Evolutionary conservation across 805 yeast species (phyloP).

Genomic region (Starmerella sirachaensis): DNA sequence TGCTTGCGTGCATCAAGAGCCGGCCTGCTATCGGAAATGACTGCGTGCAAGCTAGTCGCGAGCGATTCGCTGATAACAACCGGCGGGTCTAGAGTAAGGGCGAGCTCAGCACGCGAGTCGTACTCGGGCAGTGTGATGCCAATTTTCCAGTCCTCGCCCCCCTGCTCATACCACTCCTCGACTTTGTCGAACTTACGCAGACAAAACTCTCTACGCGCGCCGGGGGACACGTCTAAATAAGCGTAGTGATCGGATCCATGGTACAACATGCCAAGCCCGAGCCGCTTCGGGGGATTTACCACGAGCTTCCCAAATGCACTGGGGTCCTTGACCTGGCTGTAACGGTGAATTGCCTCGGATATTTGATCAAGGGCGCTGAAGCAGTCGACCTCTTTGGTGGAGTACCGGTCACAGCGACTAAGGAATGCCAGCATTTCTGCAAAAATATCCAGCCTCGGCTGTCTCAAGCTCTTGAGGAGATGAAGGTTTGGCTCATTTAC

Average conservation of each 20-base stretch:
- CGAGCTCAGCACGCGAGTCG: constrained; percentile 27
- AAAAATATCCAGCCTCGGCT: constrained; percentile 28
- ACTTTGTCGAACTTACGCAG: constrained; percentile 7
- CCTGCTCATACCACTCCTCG: constrained; percentile 17
- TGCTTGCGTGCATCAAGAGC: constrained; percentile 12
- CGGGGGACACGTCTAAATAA: constrained; percentile 20
- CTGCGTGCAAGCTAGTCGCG: constrained; percentile 16
- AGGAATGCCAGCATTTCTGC: constrained; percentile 26
- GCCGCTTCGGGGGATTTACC: constrained; percentile 23
- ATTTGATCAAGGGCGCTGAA: constrained; percentile 28
- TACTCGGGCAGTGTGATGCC: constrained; percentile 10
- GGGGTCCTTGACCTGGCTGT: constrained; percentile 3
- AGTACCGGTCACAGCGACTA: constrained; percentile 28
- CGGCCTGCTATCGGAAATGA: constrained; percentile 4
- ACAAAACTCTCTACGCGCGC: constrained; percentile 18
- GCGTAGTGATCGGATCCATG: constrained; percentile 21
- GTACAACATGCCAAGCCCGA: constrained; percentile 30
- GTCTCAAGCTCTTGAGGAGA: constrained; percentile 23
- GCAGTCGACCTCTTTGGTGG: constrained; percentile 28
- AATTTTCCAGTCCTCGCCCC: constrained; percentile 5
- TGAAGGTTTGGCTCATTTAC: constrained; percentile 22
- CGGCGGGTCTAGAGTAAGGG: constrained; percentile 29
- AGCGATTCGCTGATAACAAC: constrained; percentile 21
- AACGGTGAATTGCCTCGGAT: constrained; percentile 23
- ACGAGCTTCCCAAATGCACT: constrained; percentile 24